These are phyloP conservation scores for Ustilago nuda DNA, from an alignment of 1,284 basidiomycete species.

Conservation along the genomic window DNA sequence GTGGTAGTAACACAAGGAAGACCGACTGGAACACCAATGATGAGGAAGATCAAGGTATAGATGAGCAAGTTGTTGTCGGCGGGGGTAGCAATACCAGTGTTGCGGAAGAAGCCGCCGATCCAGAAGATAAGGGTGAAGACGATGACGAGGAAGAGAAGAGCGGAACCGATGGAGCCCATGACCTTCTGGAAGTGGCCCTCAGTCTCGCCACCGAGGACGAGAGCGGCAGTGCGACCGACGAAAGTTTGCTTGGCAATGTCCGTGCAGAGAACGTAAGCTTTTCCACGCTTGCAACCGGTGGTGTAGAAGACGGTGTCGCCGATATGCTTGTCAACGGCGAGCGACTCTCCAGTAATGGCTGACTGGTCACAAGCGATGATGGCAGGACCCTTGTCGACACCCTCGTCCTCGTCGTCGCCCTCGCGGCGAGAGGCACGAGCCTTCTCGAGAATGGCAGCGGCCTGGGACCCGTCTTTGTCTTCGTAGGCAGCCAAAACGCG, in stretches of 20 bases:
- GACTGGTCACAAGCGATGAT: slow-evolving; percentile 73
- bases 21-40: slow-evolving; percentile 75
- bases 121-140: slow-evolving; percentile 72
- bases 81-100: slow-evolving; percentile 72
- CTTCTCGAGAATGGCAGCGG: slow-evolving; percentile 66
- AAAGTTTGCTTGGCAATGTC: slow-evolving; percentile 72
- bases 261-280: slow-evolving; percentile 72
- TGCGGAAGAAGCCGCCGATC: slow-evolving; percentile 73
- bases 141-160: slow-evolving; percentile 73
- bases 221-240: slow-evolving; percentile 73
- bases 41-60: slow-evolving; percentile 72
- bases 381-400: slow-evolving; percentile 72
- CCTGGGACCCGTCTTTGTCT: slow-evolving; percentile 68
- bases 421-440: slow-evolving; percentile 61
- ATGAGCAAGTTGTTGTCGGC: slow-evolving; percentile 73
- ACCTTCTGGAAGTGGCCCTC: slow-evolving; percentile 74
- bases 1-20: slow-evolving; percentile 74
- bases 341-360: slow-evolving; percentile 74
- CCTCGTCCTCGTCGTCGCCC: slow-evolving; percentile 70
- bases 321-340: slow-evolving; percentile 74
- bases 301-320: slow-evolving; percentile 73
- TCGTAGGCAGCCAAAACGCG: slow-evolving; percentile 73
- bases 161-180: slow-evolving; percentile 73
- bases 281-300: slow-evolving; percentile 73
- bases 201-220: slow-evolving; percentile 69